Evolutionary conservation across 2,329 filamentous ascomycete genomes (phyloP), one percentile per base, ranked within the genome.

Genomic region (Albophoma yamanashiensis): DNA sequence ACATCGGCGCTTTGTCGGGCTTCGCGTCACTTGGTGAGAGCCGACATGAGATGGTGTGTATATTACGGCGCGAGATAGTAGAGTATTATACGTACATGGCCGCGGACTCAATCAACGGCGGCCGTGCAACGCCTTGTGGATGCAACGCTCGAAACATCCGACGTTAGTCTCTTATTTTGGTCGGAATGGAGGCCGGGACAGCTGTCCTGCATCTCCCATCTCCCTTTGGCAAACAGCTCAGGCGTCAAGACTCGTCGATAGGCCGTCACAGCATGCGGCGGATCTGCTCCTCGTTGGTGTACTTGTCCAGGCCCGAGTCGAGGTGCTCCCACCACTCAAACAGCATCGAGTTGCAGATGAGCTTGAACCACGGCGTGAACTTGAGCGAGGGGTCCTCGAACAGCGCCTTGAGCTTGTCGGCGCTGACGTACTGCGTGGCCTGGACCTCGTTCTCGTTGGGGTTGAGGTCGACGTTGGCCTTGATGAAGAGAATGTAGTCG

Each of bases 331-430:
- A 99, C 94, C 94, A 99, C 75, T 97, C 89, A 69, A 96, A 99
- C 50, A 99, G 84, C 90, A 97, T 92, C 56, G 91, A 92, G 74
- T 97, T 83, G 82, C 94, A 99, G 71, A 99, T 97, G 67, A 99
- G 87, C 82, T 96, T 96, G 81, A 99, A 99, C 94, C 94, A 99
- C 1, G 94, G 94, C 0, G 94, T 99, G 75, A 97, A 97, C 69
- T 88, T 89, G 67, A 96, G 81, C 58, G 77, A 81, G 4, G 89
- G 85, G 70, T 97, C 88, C 69, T 87, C 78, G 74, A 99, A 97
- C 82, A 93, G 90, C 67, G 82, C 73, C 81, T 91, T 94, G 66
- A 99, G 81, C 68, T 92, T 87, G 31, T 92, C 87, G 47, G 89
- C 82, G 27, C 87, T 87, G 62, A 97, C 92, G 69, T 95, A 99